Conservation (phyloP, 495 filamentous ascomycete species). For the Bathelium albidoporum region DNA sequence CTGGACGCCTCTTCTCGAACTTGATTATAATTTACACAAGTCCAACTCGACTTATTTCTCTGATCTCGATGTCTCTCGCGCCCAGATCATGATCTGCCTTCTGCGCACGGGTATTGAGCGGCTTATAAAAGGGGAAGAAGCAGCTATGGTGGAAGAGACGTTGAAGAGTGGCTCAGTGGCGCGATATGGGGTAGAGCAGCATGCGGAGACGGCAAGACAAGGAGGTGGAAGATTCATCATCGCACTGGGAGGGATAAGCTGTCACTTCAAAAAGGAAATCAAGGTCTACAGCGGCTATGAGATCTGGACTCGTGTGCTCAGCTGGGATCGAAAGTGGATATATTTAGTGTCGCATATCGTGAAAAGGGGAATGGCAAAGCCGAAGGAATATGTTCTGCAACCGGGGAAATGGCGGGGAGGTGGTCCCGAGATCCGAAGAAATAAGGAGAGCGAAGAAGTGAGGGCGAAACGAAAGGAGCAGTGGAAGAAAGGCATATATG, state of each 20-base stretch:
- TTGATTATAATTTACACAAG: conserved; percentile 78
- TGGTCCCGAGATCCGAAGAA: conserved; percentile 9
- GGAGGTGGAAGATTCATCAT: conserved; percentile 41
- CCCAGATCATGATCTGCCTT: conserved; percentile 49
- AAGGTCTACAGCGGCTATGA: conserved; percentile 56
- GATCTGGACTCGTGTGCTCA: conserved; percentile 54
- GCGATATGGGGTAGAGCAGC: background rate
- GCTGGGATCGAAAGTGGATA: conserved; percentile 81
- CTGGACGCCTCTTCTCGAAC: conserved; percentile 53
- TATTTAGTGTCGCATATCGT: conserved; percentile 68
- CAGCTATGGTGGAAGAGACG: conserved; percentile 12
- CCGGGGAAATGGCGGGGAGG: conserved; percentile 27
- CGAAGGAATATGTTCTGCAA: conserved; percentile 38
- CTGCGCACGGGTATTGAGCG: conserved; percentile 46
- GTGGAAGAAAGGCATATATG: conserved; percentile 42
- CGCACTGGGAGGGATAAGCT: conserved; percentile 54
- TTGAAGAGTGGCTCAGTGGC: background rate
- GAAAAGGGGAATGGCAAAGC: conserved; percentile 44
- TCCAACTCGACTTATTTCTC: conserved; percentile 67
- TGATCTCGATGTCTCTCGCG: conserved; percentile 60
- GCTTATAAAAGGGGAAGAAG: conserved; percentile 24
- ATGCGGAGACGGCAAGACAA: background rate
- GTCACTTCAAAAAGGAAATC: conserved; percentile 58
- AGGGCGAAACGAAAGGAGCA: conserved; percentile 15
- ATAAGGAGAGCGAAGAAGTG: conserved; percentile 18